Evolutionary conservation across 768 basidiomycete genomes (phyloP).

Genomic region (Gloeophyllum trabeum): DNA sequence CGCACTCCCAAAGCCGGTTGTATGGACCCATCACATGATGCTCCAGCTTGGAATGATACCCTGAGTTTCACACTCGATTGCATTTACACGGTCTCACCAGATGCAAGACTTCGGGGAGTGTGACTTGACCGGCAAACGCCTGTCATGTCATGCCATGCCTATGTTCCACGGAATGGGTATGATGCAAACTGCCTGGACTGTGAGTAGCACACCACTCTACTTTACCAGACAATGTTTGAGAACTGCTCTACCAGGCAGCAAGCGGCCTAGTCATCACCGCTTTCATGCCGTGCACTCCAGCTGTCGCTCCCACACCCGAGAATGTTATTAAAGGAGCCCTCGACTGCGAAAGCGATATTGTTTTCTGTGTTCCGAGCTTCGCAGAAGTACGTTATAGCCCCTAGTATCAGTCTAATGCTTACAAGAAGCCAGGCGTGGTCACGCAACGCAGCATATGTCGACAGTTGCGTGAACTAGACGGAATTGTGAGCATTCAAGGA

Average conservation of each 20-base stretch:
- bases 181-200: constrained; percentile 13
- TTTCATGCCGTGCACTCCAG: constrained; percentile 18
- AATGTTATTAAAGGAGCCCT: constrained; percentile 16
- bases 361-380: constrained; percentile 19
- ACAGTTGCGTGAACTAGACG: constrained; percentile 11
- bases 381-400: constrained; percentile 15
- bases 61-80: not conserved
- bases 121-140: constrained; percentile 13
- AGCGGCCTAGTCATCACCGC: constrained; percentile 16
- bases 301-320: constrained; percentile 17
- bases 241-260: constrained; percentile 9
- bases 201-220: too few species aligned
- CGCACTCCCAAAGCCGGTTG: constrained; percentile 16
- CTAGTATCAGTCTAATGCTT: not conserved
- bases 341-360: constrained; percentile 11
- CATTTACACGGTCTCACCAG: not conserved
- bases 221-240: not conserved
- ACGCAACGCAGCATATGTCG: constrained; percentile 7
- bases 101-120: constrained; percentile 10
- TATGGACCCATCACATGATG: constrained; percentile 9
- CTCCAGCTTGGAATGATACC: not conserved
- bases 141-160: constrained; percentile 18
- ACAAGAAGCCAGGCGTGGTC: constrained; percentile 12
- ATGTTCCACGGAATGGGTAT: constrained; percentile 22
- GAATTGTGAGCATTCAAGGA: constrained; percentile 10